These are phyloP conservation scores for Penicillium riverlandense DNA, from an alignment of 495 filamentous ascomycete species.

Conservation along the genomic window DNA sequence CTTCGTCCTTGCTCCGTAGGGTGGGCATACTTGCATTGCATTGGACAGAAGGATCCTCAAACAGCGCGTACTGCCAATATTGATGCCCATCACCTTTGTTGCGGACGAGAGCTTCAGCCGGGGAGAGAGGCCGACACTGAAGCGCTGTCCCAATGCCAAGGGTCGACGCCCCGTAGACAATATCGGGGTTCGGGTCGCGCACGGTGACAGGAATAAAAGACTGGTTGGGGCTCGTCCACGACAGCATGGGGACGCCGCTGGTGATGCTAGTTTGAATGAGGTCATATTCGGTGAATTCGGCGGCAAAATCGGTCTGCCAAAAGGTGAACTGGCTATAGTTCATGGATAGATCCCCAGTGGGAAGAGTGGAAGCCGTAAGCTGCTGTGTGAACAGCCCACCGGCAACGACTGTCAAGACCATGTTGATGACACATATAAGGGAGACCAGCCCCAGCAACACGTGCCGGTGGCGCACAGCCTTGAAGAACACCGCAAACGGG, in stretches of 20 bases:
- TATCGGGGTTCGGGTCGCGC: conserved; percentile 14
- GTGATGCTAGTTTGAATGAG: conserved; percentile 36
- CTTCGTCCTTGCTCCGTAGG: conserved; percentile 14
- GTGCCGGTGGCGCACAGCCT: conserved; percentile 25
- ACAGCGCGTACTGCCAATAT: conserved; percentile 26
- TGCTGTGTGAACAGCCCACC: conserved; percentile 35
- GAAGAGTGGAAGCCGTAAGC: conserved; percentile 18
- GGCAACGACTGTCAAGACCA: conserved; percentile 26
- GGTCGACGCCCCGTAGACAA: conserved; percentile 23
- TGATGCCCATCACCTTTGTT: conserved; percentile 5
- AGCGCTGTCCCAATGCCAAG: conserved; percentile 26
- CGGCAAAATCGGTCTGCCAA: conserved; percentile 26
- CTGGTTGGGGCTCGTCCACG: conserved; percentile 30
- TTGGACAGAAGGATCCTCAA: conserved; percentile 15
- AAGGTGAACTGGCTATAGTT: conserved; percentile 32
- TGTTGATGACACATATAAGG: conserved; percentile 28
- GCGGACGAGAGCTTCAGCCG: conserved; percentile 7
- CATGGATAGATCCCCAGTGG: conserved; percentile 16
- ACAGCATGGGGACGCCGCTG: conserved; percentile 28
- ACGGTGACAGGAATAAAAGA: conserved; percentile 30
- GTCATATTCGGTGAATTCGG: conserved; percentile 34
- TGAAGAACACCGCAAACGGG: conserved; percentile 26
- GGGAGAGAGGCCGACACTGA: conserved; percentile 18
- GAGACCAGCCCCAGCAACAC: conserved; percentile 26
- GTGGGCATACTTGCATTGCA: conserved; percentile 24